These are phyloP conservation scores for Cladosporium phlei DNA, from an alignment of 2,329 filamentous ascomycete genomes.

Conservation along the genomic window DNA sequence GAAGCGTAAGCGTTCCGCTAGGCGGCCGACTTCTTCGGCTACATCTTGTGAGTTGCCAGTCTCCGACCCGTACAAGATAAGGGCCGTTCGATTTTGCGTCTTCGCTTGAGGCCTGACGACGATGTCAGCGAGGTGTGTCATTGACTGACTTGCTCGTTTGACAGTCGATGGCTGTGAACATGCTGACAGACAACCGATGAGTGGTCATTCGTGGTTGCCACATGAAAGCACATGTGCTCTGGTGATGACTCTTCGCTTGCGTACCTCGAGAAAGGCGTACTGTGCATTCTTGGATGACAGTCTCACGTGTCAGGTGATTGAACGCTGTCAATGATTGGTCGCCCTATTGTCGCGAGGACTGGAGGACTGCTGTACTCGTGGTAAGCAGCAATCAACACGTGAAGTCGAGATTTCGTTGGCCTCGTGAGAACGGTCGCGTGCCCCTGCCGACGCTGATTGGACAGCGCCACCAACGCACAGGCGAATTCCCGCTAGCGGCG, in stretches of 20 bases:
- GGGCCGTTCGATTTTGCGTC: slow-evolving; percentile 42
- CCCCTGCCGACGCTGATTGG: neutral
- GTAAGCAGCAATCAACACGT: neutral
- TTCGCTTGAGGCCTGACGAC: slow-evolving; percentile 7
- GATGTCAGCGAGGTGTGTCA: slow-evolving; percentile 6
- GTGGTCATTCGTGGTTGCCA: too few relatives aligned
- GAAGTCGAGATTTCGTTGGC: slow-evolving; percentile 12
- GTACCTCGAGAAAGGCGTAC: too few relatives aligned
- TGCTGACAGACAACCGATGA: too few relatives aligned
- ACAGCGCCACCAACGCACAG: slow-evolving; percentile 1
- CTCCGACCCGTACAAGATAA: slow-evolving; percentile 89
- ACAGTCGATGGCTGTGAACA: neutral
- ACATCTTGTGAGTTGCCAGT: slow-evolving; percentile 92
- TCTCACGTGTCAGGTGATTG: too few relatives aligned
- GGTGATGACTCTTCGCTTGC: too few relatives aligned
- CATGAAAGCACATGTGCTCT: too few relatives aligned
- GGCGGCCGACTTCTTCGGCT: slow-evolving; percentile 73
- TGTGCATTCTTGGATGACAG: too few relatives aligned
- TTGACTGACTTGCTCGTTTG: neutral
- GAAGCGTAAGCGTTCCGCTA: slow-evolving; percentile 75
- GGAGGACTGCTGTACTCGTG: too few relatives aligned
- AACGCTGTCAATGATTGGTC: too few relatives aligned
- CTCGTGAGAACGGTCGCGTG: slow-evolving; percentile 5
- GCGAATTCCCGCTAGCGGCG: slow-evolving; percentile 9
- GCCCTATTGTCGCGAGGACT: too few relatives aligned